These are phyloP conservation scores for Cytospora paraplurivora DNA, from an alignment of 2,329 filamentous ascomycete species.

Conservation along the genomic window DNA sequence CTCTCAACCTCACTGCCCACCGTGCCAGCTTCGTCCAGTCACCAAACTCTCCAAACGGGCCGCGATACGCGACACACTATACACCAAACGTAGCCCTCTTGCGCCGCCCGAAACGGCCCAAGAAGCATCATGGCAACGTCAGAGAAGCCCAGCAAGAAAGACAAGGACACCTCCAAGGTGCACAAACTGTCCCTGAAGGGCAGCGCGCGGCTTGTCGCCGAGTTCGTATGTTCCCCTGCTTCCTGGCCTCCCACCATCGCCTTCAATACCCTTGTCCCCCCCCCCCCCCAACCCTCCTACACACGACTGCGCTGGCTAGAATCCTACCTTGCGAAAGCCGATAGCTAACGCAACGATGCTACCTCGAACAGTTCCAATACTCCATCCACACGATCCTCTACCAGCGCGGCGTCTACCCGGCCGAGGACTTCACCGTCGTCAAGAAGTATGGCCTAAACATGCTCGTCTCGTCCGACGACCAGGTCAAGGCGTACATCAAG, in stretches of 20 bases:
- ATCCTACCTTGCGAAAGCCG: background rate
- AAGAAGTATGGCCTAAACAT: conserved; percentile 99
- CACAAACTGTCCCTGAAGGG: conserved; percentile 93
- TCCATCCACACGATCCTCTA: conserved; percentile 96
- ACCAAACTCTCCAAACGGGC: background rate
- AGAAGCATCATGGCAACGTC: conserved; percentile 27
- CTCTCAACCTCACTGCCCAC: background rate
- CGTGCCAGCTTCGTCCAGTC: background rate
- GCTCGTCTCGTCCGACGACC: conserved; percentile 93
- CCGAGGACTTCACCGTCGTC: conserved; percentile 94
- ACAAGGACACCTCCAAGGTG: conserved; percentile 79
- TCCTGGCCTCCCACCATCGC: background rate
- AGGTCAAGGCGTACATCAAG: conserved; percentile 98
- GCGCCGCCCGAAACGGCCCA: background rate
- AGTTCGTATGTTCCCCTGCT: conserved; percentile 94
- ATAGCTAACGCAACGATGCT: conserved; percentile 29
- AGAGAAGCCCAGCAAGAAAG: conserved; percentile 36
- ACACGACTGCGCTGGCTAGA: background rate
- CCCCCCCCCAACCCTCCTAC: no score
- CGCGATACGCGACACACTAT: background rate
- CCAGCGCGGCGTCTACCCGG: conserved; percentile 82
- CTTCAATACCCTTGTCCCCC: background rate
- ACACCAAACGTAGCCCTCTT: background rate
- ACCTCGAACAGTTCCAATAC: conserved; percentile 75
- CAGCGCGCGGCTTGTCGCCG: conserved; percentile 82